Evolutionary conservation across 257 asterid genomes (phyloP).

Genomic region (Capsicum pubescens): DNA sequence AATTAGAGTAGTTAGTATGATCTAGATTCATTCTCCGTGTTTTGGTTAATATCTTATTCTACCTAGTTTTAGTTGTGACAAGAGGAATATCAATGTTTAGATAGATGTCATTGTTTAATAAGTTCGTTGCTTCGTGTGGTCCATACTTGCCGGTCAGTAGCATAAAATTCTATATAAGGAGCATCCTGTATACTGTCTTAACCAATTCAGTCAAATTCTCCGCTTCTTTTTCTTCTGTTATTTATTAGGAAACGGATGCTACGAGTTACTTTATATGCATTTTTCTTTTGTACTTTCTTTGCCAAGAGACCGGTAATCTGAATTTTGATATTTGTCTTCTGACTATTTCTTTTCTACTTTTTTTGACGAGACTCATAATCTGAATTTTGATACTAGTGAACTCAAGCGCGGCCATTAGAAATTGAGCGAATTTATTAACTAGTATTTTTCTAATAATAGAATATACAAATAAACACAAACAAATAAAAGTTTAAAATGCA

Average conservation of each 20-base stretch:
- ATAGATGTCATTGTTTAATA: neutral
- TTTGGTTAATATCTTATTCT: neutral
- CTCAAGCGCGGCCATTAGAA: too few species aligned
- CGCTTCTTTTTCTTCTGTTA: neutral
- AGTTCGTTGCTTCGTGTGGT: neutral
- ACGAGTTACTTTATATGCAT: neutral
- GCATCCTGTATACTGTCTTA: neutral
- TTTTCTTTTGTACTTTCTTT: neutral
- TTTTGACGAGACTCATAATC: too few species aligned
- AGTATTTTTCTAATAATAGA: too few species aligned
- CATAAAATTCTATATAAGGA: neutral
- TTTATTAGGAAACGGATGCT: neutral
- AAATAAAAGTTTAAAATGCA: too few species aligned
- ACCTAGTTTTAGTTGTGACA: neutral
- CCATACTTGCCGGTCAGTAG: neutral
- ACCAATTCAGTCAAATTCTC: neutral
- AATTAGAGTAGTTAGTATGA: neutral
- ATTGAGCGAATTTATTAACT: too few species aligned
- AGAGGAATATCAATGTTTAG: neutral
- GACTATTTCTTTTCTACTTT: too few species aligned
- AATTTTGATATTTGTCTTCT: neutral
- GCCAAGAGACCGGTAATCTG: neutral
- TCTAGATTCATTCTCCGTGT: neutral
- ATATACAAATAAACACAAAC: too few species aligned
- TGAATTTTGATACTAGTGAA: too few species aligned